Conservation (phyloP, 805 yeast species). For the Yarrowia sp. region DNA sequence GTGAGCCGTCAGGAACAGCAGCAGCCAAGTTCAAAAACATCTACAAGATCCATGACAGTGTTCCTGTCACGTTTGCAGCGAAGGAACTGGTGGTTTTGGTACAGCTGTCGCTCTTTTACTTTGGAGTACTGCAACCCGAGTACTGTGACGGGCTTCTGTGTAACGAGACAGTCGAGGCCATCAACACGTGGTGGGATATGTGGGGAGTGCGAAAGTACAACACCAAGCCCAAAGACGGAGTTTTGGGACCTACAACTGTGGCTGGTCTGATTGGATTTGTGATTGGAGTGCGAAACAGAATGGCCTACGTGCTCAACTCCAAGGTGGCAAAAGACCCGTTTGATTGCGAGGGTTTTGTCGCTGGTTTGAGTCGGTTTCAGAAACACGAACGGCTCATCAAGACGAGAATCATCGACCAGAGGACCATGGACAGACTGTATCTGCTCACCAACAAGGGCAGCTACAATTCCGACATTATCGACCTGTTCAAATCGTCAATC, state of each 20-base stretch:
- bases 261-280: conserved; percentile 78
- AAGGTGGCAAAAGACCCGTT: conserved; percentile 76
- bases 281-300: conserved; percentile 58
- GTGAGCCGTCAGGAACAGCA: conserved; percentile 70
- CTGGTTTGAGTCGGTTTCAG: conserved; percentile 73
- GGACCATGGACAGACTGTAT: conserved; percentile 50
- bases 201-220: conserved; percentile 49
- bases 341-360: conserved; percentile 65
- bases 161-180: conserved; percentile 67
- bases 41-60: conserved; percentile 50
- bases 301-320: conserved; percentile 55
- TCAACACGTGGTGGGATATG: conserved; percentile 75
- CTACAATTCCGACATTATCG: conserved; percentile 38
- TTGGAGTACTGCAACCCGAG: conserved; percentile 62
- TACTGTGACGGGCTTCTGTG: conserved; percentile 85
- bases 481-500: conserved; percentile 66
- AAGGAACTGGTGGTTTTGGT: conserved; percentile 67
- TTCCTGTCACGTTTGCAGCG: conserved; percentile 63
- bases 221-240: conserved; percentile 47
- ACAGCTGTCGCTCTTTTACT: conserved; percentile 76
- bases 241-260: conserved; percentile 63
- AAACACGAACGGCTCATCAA: conserved; percentile 56
- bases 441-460: conserved; percentile 46
- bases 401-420: conserved; percentile 53
- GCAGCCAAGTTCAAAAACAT: conserved; percentile 77